Evolutionary conservation across 2,329 filamentous ascomycete species (phyloP).

Genomic region (Penicillium sumatraense): DNA sequence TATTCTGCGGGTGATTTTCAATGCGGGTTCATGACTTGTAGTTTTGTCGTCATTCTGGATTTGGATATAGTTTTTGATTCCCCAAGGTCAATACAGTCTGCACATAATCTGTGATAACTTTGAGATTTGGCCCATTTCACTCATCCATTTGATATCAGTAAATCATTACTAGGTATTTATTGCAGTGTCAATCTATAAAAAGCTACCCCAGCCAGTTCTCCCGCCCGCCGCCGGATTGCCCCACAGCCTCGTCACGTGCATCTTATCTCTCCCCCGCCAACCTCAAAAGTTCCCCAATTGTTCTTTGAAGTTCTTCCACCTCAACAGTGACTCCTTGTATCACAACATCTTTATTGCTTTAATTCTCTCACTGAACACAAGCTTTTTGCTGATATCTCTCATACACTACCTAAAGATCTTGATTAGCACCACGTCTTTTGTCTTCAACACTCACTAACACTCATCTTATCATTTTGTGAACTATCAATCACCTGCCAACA

Average conservation of each 20-base stretch:
- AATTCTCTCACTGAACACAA: neutral
- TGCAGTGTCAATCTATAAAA: no score
- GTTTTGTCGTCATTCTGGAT: slow-evolving; percentile 29
- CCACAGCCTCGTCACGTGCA: slow-evolving; percentile 16
- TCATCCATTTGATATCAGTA: no score
- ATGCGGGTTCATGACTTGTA: slow-evolving; percentile 19
- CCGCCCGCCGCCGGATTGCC: no score
- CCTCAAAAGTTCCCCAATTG: neutral
- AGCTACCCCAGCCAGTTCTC: no score
- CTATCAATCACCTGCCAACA: neutral
- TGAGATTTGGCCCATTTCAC: no score
- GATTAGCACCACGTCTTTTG: no score
- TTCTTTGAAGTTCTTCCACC: neutral
- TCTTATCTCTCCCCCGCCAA: slow-evolving; percentile 20
- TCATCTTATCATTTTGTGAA: neutral
- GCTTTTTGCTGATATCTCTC: no score
- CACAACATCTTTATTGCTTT: neutral
- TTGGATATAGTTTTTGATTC: slow-evolving; percentile 41
- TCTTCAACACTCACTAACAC: no score
- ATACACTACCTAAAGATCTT: no score
- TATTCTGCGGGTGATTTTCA: neutral
- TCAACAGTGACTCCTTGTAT: slow-evolving; percentile 2
- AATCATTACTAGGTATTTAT: no score
- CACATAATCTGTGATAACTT: slow-evolving; percentile 12
- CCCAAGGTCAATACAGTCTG: slow-evolving; percentile 26